These are phyloP conservation scores for Zymoseptoria brevis DNA, from an alignment of 2,329 filamentous ascomycete species.

Conservation along the genomic window DNA sequence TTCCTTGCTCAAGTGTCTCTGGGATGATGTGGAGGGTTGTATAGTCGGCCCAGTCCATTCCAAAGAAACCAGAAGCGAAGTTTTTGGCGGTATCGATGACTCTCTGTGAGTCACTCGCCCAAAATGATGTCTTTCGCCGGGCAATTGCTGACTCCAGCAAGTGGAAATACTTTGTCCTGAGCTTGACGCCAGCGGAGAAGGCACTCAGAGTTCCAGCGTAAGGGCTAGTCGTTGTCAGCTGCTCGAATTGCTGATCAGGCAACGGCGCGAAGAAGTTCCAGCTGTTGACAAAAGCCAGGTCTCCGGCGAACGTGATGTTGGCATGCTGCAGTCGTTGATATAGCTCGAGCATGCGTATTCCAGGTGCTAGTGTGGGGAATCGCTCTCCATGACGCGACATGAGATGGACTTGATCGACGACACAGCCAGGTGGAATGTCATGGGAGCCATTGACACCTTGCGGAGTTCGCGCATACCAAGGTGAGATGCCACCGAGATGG, in stretches of 20 bases:
- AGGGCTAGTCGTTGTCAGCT: constrained; percentile 48
- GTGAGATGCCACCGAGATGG: constrained; percentile 48
- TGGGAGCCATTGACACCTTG: constrained; percentile 36
- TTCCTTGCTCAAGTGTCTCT: constrained; percentile 43
- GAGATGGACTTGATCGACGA: constrained; percentile 52
- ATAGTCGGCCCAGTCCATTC: constrained; percentile 37
- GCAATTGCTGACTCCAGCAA: constrained; percentile 32
- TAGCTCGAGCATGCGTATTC: constrained; percentile 42
- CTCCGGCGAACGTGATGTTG: constrained; percentile 38
- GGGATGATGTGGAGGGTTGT: constrained; percentile 46
- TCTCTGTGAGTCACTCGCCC: constrained; percentile 47
- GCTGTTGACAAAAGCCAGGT: constrained; percentile 46
- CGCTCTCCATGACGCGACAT: constrained; percentile 52
- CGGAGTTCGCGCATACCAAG: constrained; percentile 44
- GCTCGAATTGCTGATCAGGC: constrained; percentile 41
- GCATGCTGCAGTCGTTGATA: constrained; percentile 40
- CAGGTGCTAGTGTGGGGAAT: constrained; percentile 47
- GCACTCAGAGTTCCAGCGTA: constrained; percentile 49
- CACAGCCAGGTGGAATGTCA: constrained; percentile 41
- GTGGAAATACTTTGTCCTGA: constrained; percentile 46
- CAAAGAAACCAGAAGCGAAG: constrained; percentile 50
- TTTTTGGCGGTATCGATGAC: constrained; percentile 51
- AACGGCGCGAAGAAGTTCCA: constrained; percentile 48
- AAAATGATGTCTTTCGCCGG: constrained; percentile 36
- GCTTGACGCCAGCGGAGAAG: constrained; percentile 47